These are phyloP conservation scores for Leishmania tarentolae DNA, from an alignment of 208 protist genomes.

Conservation along the genomic window DNA sequence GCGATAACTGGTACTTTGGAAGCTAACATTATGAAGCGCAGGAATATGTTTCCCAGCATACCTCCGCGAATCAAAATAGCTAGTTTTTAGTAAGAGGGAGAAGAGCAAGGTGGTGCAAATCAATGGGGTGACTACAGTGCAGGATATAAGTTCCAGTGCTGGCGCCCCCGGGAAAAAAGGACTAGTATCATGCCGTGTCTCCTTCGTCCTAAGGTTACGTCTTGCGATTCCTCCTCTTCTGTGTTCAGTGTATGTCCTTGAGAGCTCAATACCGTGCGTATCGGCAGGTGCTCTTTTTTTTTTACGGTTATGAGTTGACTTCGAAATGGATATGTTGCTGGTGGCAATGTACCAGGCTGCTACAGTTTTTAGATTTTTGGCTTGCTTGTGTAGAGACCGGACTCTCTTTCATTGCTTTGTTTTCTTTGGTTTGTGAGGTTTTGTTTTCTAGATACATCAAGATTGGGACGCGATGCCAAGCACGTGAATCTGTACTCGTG, in stretches of 20 bases:
- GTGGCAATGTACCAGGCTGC: neutral
- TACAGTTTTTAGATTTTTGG: neutral
- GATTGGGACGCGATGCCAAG: neutral
- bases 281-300: neutral
- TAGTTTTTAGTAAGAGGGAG: conserved; percentile 13
- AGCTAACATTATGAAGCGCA: neutral
- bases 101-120: neutral
- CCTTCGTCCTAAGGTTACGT: conserved; percentile 12
- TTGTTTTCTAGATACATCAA: neutral
- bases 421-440: neutral
- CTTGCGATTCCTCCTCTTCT: neutral
- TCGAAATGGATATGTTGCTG: neutral
- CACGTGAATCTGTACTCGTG: neutral
- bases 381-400: neutral
- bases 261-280: neutral
- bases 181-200: neutral
- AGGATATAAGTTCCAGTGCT: neutral
- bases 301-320: neutral
- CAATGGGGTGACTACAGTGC: conserved; percentile 12
- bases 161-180: conserved; percentile 7
- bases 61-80: conserved; percentile 1
- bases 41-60: neutral
- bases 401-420: conserved; percentile 1
- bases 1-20: neutral
- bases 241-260: neutral